phyloP scores from a whole-genome alignment of 2,329 filamentous ascomycete genomes.

The Keithomyces neogunnii region DNA sequence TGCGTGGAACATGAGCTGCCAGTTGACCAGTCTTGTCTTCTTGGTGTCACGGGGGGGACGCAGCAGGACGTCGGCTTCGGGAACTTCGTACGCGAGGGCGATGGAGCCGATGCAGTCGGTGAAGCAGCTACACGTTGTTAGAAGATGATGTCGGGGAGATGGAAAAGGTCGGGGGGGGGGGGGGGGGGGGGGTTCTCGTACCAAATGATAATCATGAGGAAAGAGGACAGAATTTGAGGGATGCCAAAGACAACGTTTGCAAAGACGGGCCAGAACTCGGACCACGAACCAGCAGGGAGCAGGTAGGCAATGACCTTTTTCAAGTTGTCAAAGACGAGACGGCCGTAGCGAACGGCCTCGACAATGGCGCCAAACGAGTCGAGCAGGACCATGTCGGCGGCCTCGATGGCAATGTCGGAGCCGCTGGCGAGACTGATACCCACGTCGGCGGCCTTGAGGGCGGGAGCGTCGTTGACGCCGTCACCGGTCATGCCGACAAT shows the following conservation, averaged over 20 bases:
- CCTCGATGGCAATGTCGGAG: slow-evolving; percentile 74
- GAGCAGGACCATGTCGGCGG: slow-evolving; percentile 73
- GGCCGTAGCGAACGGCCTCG: slow-evolving; percentile 62
- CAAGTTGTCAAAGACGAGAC: slow-evolving; percentile 71
- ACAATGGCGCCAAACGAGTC: slow-evolving; percentile 67
- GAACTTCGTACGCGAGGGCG: slow-evolving; percentile 65
- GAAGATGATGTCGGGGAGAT: neutral
- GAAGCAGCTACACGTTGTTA: slow-evolving; percentile 46
- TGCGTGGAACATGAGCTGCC: slow-evolving; percentile 61
- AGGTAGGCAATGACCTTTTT: slow-evolving; percentile 67
- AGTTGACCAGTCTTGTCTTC: slow-evolving; percentile 65
- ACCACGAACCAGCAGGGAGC: slow-evolving; percentile 62
- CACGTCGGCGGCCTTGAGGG: slow-evolving; percentile 70
- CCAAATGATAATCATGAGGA: slow-evolving; percentile 64
- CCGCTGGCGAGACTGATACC: slow-evolving; percentile 76
- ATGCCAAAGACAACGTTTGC: slow-evolving; percentile 65
- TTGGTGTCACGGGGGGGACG: slow-evolving; percentile 60
- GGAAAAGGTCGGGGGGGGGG: too few species aligned
- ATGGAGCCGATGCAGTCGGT: slow-evolving; percentile 69
- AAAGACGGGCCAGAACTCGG: slow-evolving; percentile 69
- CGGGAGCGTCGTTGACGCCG: slow-evolving; percentile 79
- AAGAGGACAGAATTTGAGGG: slow-evolving; percentile 64
- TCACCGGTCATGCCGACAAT: slow-evolving; percentile 82
- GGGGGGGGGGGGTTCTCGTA: slow-evolving; percentile 15
- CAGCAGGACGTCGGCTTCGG: slow-evolving; percentile 66